Base-by-base conservation (phyloP, 176 grass and related monocot species). In the Dendrocalamus sinicus region DNA sequence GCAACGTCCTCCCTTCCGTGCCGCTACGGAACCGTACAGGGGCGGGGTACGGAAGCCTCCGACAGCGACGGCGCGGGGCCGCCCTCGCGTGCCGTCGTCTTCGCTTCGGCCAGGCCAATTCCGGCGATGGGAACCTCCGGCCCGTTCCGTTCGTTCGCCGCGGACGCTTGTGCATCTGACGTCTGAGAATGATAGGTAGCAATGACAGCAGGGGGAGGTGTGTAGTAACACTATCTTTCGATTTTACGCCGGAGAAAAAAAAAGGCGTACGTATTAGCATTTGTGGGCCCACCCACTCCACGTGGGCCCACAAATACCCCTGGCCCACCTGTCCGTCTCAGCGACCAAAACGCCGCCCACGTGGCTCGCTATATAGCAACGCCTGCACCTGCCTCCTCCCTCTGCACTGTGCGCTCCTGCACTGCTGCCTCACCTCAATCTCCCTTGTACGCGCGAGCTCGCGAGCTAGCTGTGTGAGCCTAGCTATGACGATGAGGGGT, bases 11-110 rank as follows among this genome's bases (percentile, higher is more conserved):
- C 73, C 67, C 70, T 59, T 62, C 77, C 54, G 73, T 67, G 76
- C 17, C 17, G 64, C 76, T 87, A 87, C 84, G 86, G 80, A 81
- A 86, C 92, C 92, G 92, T 94, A 91, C 92, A 84, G 12, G 17
- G 65, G 8, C 41, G 66, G 74, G 83, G 89, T 91, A 91, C 92
- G 92, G 92, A 91, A 81, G 26, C 1, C 15, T 8, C 35, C 81
- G 28, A 81, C 35, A 76, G 80, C 20, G 66, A 85, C 85, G 60
- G 30, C 17, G 68, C 59, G 68, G 70, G 7, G 4, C 40, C 58
- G 22, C 2, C 59, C 37, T 64, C 78, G 75, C 91, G 61, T 71
- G 80, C 23, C 73, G 30, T 87, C 88, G 57, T 65, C 45, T 8
- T 76, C 17, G 47, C 45, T 8, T 76, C 17, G 47, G n/a, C 23